A percentile compares a stretch with the other conserved stretches of the same genome.
These are phyloP conservation scores for Saccharomyces pastorianus DNA, from an alignment of 1,139 yeast species.

Conservation along the genomic window DNA sequence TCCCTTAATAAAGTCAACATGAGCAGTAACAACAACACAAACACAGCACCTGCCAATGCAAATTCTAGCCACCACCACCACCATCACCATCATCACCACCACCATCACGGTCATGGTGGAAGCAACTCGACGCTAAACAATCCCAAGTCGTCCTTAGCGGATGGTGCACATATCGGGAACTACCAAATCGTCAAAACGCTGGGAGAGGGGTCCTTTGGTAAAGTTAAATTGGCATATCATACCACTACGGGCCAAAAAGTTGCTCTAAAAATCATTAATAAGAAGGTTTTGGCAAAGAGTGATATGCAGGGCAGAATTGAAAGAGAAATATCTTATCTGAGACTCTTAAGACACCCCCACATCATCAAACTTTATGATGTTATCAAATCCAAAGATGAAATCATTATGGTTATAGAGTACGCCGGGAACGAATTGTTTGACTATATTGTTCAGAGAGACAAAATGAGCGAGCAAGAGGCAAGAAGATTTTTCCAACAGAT, in stretches of 20 bases:
- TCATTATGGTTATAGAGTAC: constrained; percentile 92
- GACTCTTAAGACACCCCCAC: constrained; percentile 88
- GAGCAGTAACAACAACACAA: not conserved
- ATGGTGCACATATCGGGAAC: constrained; percentile 64
- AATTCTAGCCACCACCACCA: constrained; percentile 8
- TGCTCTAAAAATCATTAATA: constrained; percentile 84
- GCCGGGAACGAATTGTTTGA: constrained; percentile 95
- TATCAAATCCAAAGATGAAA: constrained; percentile 88
- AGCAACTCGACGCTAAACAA: constrained; percentile 3
- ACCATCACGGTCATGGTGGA: constrained; percentile 13
- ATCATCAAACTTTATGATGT: constrained; percentile 93
- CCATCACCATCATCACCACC: constrained; percentile 23
- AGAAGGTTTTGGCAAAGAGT: constrained; percentile 85
- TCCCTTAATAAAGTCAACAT: not conserved
- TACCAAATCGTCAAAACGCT: constrained; percentile 89
- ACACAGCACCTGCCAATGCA: not conserved
- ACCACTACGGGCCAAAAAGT: constrained; percentile 85
- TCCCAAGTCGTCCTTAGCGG: constrained; percentile 19
- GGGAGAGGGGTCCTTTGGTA: constrained; percentile 96
- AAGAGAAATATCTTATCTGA: constrained; percentile 80
- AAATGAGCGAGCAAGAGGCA: constrained; percentile 92
- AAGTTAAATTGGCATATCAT: constrained; percentile 90
- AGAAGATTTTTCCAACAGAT: constrained; percentile 94
- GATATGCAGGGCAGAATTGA: constrained; percentile 97
- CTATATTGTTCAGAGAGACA: constrained; percentile 75